These are phyloP conservation scores for Alternaria viburni DNA, from an alignment of 2,329 filamentous ascomycete species.

Conservation along the genomic window DNA sequence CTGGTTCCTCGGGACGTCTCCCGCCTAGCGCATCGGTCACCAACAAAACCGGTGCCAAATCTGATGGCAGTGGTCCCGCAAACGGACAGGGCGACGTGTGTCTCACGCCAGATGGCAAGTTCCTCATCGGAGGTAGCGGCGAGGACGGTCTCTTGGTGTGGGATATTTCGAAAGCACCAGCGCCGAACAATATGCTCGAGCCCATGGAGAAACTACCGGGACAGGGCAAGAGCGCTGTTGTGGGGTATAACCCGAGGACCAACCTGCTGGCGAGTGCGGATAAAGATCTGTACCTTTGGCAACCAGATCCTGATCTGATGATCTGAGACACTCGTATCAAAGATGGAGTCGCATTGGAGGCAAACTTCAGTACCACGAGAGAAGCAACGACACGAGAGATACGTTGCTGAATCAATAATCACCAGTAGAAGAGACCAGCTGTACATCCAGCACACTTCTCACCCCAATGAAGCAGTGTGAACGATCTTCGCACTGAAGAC, in stretches of 20 bases:
- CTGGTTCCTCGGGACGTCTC: constrained; percentile 53
- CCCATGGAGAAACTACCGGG: constrained; percentile 71
- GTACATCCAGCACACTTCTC: background rate
- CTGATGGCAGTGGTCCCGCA: constrained; percentile 32
- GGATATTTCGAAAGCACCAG: constrained; percentile 68
- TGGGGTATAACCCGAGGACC: constrained; percentile 88
- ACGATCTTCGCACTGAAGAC: background rate
- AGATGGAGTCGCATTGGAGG: background rate
- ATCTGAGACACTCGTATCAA: constrained; percentile 20
- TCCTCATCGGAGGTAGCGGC: constrained; percentile 79
- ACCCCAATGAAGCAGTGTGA: background rate
- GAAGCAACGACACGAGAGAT: no score
- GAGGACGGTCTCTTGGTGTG: constrained; percentile 79
- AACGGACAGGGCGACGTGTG: constrained; percentile 76
- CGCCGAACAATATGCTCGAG: constrained; percentile 65
- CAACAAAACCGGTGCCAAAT: constrained; percentile 61
- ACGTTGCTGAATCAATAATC: no score
- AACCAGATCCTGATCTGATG: constrained; percentile 54
- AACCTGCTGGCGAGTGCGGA: constrained; percentile 93
- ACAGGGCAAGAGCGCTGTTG: constrained; percentile 68
- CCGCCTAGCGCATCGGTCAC: constrained; percentile 53
- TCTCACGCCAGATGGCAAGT: constrained; percentile 88
- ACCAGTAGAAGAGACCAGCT: no score
- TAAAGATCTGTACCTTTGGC: constrained; percentile 67
- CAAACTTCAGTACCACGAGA: no score